Evolutionary conservation across 2,329 filamentous ascomycete species (phyloP).

Genomic region (Setomelanomma holmii): DNA sequence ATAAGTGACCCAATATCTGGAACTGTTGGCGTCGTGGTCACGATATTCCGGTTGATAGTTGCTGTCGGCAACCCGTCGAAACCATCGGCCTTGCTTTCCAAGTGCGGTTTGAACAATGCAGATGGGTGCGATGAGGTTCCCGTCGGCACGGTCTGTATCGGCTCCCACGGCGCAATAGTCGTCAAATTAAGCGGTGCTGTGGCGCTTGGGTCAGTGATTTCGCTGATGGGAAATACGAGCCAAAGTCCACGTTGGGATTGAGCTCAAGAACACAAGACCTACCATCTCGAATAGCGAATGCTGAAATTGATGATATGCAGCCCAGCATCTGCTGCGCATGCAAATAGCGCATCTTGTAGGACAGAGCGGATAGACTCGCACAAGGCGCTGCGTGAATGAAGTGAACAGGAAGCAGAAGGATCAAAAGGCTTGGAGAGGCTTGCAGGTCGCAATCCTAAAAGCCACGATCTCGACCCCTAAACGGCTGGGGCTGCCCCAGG

Average conservation of each 20-base stretch:
- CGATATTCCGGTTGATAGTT: neutral
- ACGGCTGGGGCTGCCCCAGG: neutral
- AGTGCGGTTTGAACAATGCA: conserved; percentile 2
- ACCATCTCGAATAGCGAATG: conserved; percentile 7
- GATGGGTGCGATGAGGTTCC: neutral
- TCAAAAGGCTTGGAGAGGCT: neutral
- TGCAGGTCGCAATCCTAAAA: conserved; percentile 2
- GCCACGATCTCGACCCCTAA: conserved; percentile 3
- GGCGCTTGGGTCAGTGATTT: conserved; percentile 1
- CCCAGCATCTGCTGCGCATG: neutral
- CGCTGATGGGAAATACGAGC: neutral
- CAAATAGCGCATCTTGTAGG: neutral
- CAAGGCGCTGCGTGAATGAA: neutral
- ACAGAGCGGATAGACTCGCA: neutral
- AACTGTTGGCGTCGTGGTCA: neutral
- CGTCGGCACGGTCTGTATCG: neutral
- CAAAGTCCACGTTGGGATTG: neutral
- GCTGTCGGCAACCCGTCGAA: neutral
- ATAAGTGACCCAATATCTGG: conserved; percentile 2
- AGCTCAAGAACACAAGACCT: neutral
- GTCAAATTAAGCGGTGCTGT: conserved; percentile 8
- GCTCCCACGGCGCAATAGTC: neutral
- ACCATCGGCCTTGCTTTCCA: neutral
- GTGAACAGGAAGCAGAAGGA: neutral
- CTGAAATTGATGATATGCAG: neutral